A percentile compares a stretch with the other conserved stretches of the same genome.
These are phyloP conservation scores for Panicum miliaceum DNA, from an alignment of 176 grass and related monocot genomes.

Conservation along the genomic window DNA sequence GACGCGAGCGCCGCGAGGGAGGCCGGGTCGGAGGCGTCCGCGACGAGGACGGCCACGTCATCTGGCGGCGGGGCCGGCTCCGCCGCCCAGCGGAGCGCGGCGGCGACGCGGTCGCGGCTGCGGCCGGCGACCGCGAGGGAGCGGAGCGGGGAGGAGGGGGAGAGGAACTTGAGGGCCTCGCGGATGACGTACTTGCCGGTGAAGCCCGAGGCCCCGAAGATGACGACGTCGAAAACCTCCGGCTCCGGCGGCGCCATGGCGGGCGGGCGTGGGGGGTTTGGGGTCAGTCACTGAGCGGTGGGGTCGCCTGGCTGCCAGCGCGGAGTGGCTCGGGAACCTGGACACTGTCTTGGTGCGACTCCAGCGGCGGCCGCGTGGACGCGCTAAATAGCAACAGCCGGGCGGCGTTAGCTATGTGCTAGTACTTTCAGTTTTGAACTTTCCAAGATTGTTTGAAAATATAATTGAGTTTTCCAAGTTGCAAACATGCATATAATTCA, in stretches of 20 bases:
- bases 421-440: background rate
- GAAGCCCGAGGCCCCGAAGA: slow-evolving; percentile 94
- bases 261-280: background rate
- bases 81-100: slow-evolving; percentile 66
- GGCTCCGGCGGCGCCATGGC: slow-evolving; percentile 36
- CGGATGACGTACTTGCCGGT: slow-evolving; percentile 87
- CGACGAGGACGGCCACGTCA: slow-evolving; percentile 57
- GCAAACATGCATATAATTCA: background rate
- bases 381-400: background rate
- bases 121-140: slow-evolving; percentile 76
- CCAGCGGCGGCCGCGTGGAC: background rate
- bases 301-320: background rate
- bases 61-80: slow-evolving; percentile 36
- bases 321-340: background rate
- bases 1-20: slow-evolving; percentile 63
- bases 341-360: no score
- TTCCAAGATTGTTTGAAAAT: no score
- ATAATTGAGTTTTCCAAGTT: no score
- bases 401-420: slow-evolving; percentile 1
- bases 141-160: slow-evolving; percentile 54
- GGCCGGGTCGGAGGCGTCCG: slow-evolving; percentile 66
- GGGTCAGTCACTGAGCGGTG: slow-evolving; percentile 2
- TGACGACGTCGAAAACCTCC: slow-evolving; percentile 77
- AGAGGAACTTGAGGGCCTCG: slow-evolving; percentile 76
- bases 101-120: slow-evolving; percentile 59